Percentiles rank a stretch among this genome's conserved stretches.
Evolutionary conservation across 2,329 filamentous ascomycete genomes (phyloP).

Genomic region (Cercospora canescens): DNA sequence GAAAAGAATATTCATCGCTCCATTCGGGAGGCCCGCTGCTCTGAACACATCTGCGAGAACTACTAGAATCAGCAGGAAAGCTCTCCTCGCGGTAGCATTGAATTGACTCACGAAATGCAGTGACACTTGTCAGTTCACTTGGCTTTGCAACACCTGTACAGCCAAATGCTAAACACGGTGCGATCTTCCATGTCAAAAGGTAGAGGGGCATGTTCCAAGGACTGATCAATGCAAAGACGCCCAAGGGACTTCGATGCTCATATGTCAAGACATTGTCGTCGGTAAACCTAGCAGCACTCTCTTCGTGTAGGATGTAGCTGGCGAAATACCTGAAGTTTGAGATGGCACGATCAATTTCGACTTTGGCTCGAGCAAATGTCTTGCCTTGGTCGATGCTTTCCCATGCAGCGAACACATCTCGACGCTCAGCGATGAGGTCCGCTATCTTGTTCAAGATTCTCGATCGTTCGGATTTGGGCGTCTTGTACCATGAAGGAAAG

Average conservation of each 20-base stretch:
- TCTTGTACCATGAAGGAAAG: constrained; percentile 13
- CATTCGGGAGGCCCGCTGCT: constrained; percentile 45
- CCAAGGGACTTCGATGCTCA: constrained; percentile 13
- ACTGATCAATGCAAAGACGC: constrained; percentile 14
- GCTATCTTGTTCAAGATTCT: constrained; percentile 7
- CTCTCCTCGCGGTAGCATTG: not conserved
- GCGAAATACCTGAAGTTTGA: constrained; percentile 18
- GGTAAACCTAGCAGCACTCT: constrained; percentile 13
- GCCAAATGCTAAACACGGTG: constrained; percentile 15
- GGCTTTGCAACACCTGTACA: constrained; percentile 15
- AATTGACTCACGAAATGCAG: constrained; percentile 12
- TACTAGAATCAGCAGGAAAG: not conserved
- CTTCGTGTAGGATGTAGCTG: constrained; percentile 15
- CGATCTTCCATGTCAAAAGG: constrained; percentile 18
- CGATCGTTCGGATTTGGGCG: constrained; percentile 6
- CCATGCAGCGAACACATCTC: constrained; percentile 11
- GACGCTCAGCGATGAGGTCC: constrained; percentile 4
- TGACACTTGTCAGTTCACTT: constrained; percentile 15
- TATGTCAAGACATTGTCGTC: constrained; percentile 11
- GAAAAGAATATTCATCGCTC: constrained; percentile 44
- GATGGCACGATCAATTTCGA: constrained; percentile 14
- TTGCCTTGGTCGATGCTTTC: constrained; percentile 20
- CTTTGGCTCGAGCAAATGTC: constrained; percentile 12
- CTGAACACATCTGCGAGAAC: constrained; percentile 15
- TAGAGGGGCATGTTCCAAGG: constrained; percentile 20